Conservation (phyloP, 2,329 filamentous ascomycete genomes). For the Talaromyces albobiverticillius region DNA sequence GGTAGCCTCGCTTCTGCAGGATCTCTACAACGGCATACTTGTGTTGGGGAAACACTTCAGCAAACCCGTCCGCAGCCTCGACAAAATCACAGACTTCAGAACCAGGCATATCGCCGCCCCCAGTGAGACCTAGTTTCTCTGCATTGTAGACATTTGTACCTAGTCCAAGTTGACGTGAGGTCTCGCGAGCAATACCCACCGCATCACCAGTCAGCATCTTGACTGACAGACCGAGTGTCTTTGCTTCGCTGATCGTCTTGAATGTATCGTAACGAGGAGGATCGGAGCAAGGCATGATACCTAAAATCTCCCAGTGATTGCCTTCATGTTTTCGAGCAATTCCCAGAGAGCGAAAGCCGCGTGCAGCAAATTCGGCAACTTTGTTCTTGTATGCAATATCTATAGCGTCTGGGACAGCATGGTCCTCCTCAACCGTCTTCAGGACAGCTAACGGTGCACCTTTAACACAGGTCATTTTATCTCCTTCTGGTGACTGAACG, state of each 20-base stretch:
- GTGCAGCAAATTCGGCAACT: slow-evolving; percentile 84
- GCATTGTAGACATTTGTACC: slow-evolving; percentile 93
- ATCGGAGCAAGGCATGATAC: slow-evolving; percentile 92
- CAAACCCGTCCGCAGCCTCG: slow-evolving; percentile 91
- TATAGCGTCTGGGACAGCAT: slow-evolving; percentile 71
- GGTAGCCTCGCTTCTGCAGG: slow-evolving; percentile 86
- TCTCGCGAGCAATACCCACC: slow-evolving; percentile 89
- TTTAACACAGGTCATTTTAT: slow-evolving; percentile 86
- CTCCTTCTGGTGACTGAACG: slow-evolving; percentile 78
- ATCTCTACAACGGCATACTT: slow-evolving; percentile 95
- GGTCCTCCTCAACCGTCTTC: slow-evolving; percentile 82
- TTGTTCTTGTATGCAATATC: slow-evolving; percentile 88
- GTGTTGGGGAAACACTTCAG: slow-evolving; percentile 91
- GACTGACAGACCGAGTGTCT: slow-evolving; percentile 81
- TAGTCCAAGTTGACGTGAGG: slow-evolving; percentile 84
- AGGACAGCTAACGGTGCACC: slow-evolving; percentile 85
- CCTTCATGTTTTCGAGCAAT: slow-evolving; percentile 85
- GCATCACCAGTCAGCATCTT: slow-evolving; percentile 97
- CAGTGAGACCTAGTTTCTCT: slow-evolving; percentile 85
- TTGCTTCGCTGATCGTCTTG: slow-evolving; percentile 86
- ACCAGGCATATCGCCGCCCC: slow-evolving; percentile 87
- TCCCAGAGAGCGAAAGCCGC: slow-evolving; percentile 91
- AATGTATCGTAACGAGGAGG: slow-evolving; percentile 88
- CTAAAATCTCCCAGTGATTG: slow-evolving; percentile 83
- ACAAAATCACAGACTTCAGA: slow-evolving; percentile 95